These are phyloP conservation scores for Sedum album DNA, from an alignment of 164 flowering plant genomes.

Conservation along the genomic window DNA sequence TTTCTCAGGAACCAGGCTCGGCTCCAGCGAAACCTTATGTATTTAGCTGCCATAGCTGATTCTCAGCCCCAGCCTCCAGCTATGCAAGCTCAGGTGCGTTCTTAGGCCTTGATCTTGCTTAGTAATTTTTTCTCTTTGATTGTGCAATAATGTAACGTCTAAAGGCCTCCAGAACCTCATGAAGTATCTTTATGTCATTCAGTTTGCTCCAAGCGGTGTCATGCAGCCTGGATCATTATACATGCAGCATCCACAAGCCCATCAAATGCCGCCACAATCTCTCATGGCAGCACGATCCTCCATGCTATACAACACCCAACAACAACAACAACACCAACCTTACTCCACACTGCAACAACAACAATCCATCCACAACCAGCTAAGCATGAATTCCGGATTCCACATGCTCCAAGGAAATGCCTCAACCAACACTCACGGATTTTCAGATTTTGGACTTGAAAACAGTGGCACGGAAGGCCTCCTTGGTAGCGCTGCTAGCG, in stretches of 20 bases:
- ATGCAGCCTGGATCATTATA: neutral
- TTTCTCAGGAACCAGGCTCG: conserved; percentile 67
- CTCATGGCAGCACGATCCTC: neutral
- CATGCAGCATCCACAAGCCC: conserved; percentile 4
- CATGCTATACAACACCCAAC: conserved; percentile 3
- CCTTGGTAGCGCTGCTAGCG: neutral
- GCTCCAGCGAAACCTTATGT: conserved; percentile 92
- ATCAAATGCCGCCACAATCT: neutral
- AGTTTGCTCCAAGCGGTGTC: conserved; percentile 1
- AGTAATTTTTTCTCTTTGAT: neutral
- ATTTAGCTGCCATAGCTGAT: conserved; percentile 95
- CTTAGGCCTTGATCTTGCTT: too few species aligned
- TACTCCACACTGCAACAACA: neutral
- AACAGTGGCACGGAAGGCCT: neutral
- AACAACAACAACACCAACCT: neutral
- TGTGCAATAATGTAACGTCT: neutral
- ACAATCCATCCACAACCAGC: neutral
- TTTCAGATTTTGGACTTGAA: neutral
- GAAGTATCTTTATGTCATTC: neutral
- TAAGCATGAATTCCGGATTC: neutral
- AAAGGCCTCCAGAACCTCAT: neutral
- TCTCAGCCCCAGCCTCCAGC: conserved; percentile 87
- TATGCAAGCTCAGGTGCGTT: conserved; percentile 68
- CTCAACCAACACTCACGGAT: neutral
- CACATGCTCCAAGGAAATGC: conserved; percentile 4